Base-by-base conservation (phyloP, 257 asterid genomes). In the Solanum appendiculatum region DNA sequence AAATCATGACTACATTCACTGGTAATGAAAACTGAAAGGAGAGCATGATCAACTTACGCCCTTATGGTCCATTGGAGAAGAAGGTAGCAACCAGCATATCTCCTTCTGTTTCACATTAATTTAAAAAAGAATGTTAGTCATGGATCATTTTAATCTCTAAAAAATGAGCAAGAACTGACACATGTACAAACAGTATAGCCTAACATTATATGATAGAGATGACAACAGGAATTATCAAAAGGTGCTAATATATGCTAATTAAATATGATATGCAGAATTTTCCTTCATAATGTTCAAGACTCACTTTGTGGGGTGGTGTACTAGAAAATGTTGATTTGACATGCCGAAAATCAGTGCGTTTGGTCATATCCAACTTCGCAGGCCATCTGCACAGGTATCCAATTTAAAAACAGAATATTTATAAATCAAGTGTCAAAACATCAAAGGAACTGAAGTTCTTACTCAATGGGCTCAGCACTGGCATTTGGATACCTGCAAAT, bases 41-140 rank as follows among this genome's bases (percentile, higher is more conserved):
- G 68, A 89, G 84, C 42, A 68, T 39, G 87, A 86, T 84, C 82
- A 86, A 93, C 99, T 94, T 95, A 96, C 99, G 84, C 99, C 99
- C 93, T 92, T 95, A 40, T 91, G 94, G 91, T 96, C 99, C 56
- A 89, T 93, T 82, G 91, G 90, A 87, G 97, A 90, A 42, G 94
- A 92, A 60, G 99, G 99, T 86, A 94, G 92, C 93, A 96, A 91
- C 99, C 98, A 96, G 90, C 98, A 95, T 85, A 96, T 89, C 86
- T 96, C 99, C 90, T 95, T 92, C 99, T 96, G 91, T 87, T 86
- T 87, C 87, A 87, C 69, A 88, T 77, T 78, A 40, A 86, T 6
- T 48, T 56, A 16, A 15, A 58, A 42, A 37, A 84, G 15, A 39
- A 77, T 39, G 42, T 27, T 44, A 80, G 80, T 64, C 27, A 40